Evolutionary conservation across 805 yeast genomes (phyloP), one percentile per base, ranked within the genome.

Genomic region (Pichia heedii): DNA sequence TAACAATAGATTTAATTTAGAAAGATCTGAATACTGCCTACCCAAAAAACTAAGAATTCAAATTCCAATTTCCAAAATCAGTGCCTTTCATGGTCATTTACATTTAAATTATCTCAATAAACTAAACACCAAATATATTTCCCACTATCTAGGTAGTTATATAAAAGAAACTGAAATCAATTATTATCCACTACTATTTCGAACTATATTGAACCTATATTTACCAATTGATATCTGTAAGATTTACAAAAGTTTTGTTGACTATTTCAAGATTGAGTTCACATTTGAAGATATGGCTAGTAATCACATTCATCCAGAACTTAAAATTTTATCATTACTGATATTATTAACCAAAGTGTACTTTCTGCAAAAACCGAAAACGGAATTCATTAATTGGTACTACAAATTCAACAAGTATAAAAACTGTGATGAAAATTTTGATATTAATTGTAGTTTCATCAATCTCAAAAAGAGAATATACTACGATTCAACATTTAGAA

Each of bases 211-310:
- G 4, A 72, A 73, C 36, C 50, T 73, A 36, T 55, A 73, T 15
- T 50, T 79, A 6, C 76, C 88, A 1, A 67, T 79, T 3, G 73
- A 73, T 33, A 52, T 80, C 2, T 70, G 71, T 22, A 43, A 55
- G 0, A 57, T 69, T 24, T 63, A 67, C 11, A 52, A 55, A 20
- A 57, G 56, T 6, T 39, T 61, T 3, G 46, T 71, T 5, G 40
- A 57, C 36, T 7, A 33, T 34, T 20, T 41, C 2, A 41, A 51
- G 1, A 37, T 59, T 1, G 45, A 51, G 29, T 36, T 57, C 33
- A 9, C 36, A 1, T 37, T 44, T 33, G 11, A 40, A 22, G 37
- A 40, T 3, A 20, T 33, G 44, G 7, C 8, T 2, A 29, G 22
- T 11, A 20, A n/a, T 4, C 39, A 46, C 15, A 30, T 45, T 7